Evolutionary conservation across 495 filamentous ascomycete species (phyloP).

Genomic region (Penicillium alfredii): DNA sequence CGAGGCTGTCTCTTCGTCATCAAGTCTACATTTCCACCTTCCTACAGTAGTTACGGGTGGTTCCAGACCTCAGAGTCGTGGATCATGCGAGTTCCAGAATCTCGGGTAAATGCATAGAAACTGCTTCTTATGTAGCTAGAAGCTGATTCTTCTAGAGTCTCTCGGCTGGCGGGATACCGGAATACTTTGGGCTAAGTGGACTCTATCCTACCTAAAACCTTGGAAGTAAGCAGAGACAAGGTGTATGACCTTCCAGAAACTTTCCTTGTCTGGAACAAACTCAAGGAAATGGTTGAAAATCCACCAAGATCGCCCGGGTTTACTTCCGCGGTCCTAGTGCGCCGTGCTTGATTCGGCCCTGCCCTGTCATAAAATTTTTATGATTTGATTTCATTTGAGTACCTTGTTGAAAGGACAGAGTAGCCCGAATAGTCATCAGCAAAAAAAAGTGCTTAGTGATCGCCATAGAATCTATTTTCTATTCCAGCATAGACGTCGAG

Average conservation of each 20-base stretch:
- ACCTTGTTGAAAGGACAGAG: no score
- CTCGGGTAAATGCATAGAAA: constrained; percentile 17
- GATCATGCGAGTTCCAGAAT: constrained; percentile 21
- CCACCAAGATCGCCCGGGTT: constrained; percentile 24
- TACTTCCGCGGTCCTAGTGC: constrained; percentile 22
- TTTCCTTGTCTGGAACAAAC: constrained; percentile 14
- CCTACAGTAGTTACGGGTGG: background rate
- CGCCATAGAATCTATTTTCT: no score
- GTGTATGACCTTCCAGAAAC: constrained; percentile 23
- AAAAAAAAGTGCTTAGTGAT: no score
- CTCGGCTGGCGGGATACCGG: constrained; percentile 10
- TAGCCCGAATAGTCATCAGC: no score
- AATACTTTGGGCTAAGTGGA: constrained; percentile 5
- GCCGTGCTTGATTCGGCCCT: background rate
- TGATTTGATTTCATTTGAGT: no score
- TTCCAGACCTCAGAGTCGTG: constrained; percentile 8
- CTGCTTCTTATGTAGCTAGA: no score
- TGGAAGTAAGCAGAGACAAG: no score
- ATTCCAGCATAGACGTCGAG: no score
- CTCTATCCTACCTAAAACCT: no score
- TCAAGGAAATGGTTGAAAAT: constrained; percentile 1
- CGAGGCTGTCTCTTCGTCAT: no score
- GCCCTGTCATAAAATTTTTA: background rate
- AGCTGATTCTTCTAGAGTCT: constrained; percentile 7
- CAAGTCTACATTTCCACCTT: no score